Base-by-base conservation (phyloP, 495 filamentous ascomycete genomes). In the Ascodesmis nigricans region DNA sequence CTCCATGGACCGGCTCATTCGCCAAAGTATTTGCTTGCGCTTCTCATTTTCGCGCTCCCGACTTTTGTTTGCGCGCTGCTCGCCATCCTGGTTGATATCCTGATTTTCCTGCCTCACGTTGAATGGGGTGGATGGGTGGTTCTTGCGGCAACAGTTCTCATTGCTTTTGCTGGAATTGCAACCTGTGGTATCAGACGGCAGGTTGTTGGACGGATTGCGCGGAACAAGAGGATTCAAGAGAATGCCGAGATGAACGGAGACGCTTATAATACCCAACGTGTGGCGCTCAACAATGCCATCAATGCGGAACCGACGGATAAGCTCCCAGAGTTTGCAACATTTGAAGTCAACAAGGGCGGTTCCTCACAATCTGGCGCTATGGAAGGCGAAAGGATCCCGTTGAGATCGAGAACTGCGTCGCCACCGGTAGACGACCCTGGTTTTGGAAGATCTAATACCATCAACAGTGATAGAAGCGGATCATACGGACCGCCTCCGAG, bases 171-270 rank as follows among this genome's bases (percentile, higher is more conserved):
- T 53, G 74, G 75, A 18, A 67, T 97, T 31, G 71, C 92, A 33
- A 83, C 78, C 6, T 97, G 87, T 50, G 81, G 81, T n/a, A 95
- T 95, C 82, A 75, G 87, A 39, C 72, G 87, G 29, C 91, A 84
- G 1, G 61, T 97, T 7, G 83, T 95, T 33, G 75, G 76, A 49
- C 69, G 83, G 33, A 92, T 92, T 58, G 82, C 84, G 7, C 63
- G 83, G 39, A 81, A 82, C 62, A 80, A 71, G 60, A 68, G 82
- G 17, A 91, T 97, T 48, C 78, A 73, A 1, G 77, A 87, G 46
- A 91, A 91, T 52, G 71, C 81, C 2, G 80, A 91, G 47, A 92
- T 91, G 81, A 95, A 78, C 52, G 82, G 82, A 13, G 67, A 83
- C 40, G 83, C 43, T 70, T 75, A 31, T 68, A 80, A 44, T 67